Evolutionary conservation across 495 filamentous ascomycete genomes (phyloP).

Genomic region (Talaromyces stipitatus): DNA sequence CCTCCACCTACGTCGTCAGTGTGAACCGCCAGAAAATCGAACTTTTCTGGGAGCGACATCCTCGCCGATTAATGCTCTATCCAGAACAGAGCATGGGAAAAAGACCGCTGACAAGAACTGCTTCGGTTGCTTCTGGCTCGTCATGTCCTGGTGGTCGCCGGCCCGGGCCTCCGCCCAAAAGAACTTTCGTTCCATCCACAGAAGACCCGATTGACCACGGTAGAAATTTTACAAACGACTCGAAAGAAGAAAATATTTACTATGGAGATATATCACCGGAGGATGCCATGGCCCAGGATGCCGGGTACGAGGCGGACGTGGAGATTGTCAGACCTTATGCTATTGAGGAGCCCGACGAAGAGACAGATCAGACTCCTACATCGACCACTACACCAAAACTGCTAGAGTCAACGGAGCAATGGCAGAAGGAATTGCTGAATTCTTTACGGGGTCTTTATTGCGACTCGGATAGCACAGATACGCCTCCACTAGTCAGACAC

Average conservation of each 20-base stretch:
- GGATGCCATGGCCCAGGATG: background rate
- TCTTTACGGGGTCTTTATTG: constrained; percentile 24
- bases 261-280: background rate
- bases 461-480: constrained; percentile 12
- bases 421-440: constrained; percentile 28
- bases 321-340: constrained; percentile 31
- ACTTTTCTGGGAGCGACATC: background rate
- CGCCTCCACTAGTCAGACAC: background rate
- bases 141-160: constrained; percentile 2
- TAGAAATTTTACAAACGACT: background rate
- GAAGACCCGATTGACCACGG: background rate
- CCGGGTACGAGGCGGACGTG: constrained; percentile 5
- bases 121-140: background rate
- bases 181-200: background rate
- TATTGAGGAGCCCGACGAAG: constrained; percentile 38
- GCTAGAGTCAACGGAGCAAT: constrained; percentile 4
- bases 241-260: background rate
- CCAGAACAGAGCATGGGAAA: constrained; percentile 2
- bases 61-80: background rate
- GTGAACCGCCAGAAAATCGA: background rate
- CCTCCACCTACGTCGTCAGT: background rate
- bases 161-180: constrained; percentile 4
- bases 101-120: background rate
- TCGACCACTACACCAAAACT: constrained; percentile 7
- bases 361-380: constrained; percentile 8